These are phyloP conservation scores for Elongisporangium anandrum DNA, from an alignment of 352 stramenopile species.

Conservation along the genomic window DNA sequence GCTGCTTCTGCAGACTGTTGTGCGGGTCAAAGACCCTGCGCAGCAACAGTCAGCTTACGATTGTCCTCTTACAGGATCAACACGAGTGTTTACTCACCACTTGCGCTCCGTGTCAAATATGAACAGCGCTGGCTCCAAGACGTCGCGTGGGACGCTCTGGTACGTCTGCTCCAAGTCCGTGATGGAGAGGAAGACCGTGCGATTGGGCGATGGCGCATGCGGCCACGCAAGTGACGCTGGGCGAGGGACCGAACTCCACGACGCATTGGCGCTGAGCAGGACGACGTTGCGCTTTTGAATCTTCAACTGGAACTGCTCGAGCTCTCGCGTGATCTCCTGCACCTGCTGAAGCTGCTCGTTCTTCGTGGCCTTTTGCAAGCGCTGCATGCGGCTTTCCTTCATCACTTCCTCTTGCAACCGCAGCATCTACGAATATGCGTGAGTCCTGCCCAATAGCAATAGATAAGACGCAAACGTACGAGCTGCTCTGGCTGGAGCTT, in stretches of 20 bases:
- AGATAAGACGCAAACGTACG: slow-evolving; percentile 13
- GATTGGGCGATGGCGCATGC: slow-evolving; percentile 38
- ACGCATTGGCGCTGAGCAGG: slow-evolving; percentile 2
- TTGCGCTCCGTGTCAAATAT: slow-evolving; percentile 68
- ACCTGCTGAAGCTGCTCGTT: slow-evolving; percentile 46
- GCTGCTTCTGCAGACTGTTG: slow-evolving; percentile 57
- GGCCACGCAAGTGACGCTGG: slow-evolving; percentile 58
- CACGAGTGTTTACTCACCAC: too few relatives aligned
- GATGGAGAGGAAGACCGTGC: slow-evolving; percentile 75
- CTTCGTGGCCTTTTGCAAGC: slow-evolving; percentile 58
- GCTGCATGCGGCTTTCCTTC: slow-evolving; percentile 61
- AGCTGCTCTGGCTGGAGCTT: slow-evolving; percentile 68
- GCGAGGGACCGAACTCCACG: slow-evolving; percentile 14
- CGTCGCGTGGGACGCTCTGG: slow-evolving; percentile 56
- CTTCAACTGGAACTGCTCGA: slow-evolving; percentile 16
- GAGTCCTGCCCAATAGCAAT: neutral
- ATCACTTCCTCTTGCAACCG: slow-evolving; percentile 48
- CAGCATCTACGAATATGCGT: slow-evolving; percentile 35
- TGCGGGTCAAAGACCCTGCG: slow-evolving; percentile 64
- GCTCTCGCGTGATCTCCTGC: slow-evolving; percentile 51
- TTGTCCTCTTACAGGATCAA: neutral
- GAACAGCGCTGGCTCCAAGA: slow-evolving; percentile 53
- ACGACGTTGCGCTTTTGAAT: slow-evolving; percentile 10
- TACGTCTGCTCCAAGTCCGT: slow-evolving; percentile 54
- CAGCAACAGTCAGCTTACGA: neutral